Base-by-base conservation (phyloP, 2,329 filamentous ascomycete genomes). In the Fusarium subglutinans region DNA sequence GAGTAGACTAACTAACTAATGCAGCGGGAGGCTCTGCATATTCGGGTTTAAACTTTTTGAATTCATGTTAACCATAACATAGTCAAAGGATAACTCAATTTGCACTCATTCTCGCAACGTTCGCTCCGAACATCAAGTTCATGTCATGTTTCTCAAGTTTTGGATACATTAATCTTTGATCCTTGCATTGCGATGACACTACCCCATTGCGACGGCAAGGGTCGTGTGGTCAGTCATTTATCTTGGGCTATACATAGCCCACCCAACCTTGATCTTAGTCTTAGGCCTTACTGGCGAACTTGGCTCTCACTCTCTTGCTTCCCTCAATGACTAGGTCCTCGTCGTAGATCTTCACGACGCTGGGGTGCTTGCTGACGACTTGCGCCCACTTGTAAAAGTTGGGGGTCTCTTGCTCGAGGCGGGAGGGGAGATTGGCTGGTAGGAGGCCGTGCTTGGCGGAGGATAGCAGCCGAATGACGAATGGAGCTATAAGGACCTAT, bases 351-450 rank as follows among this genome's bases (percentile, higher is more conserved):
- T 83, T 86, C 2, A 85, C 90, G 22, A 96, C 92, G 74, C 91
- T 94, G 22, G 91, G 88, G 64, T 93, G 88, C 66, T 85, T 84
- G 10, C 87, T 81, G 6, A 92, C 87, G 3, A 86, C 87, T 66
- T 89, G 83, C 0, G 89, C 89, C 93, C 93, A 95, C 72, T 87
- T 89, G 78, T 86, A 87, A 79, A 93, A 94, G 64, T 87, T 88
- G 3, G 93, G 93, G n/a, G 91, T 83, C 63, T 85, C 85, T 66
- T 87, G 81, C 65, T 84, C 83, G 63, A 92, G 82, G 26, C 82
- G 84, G 55, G 82, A 79, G 53, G 82, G 78, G 63, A 91, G 79
- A 30, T 79, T 86, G 60, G 78, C 55, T 1, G 89, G 90, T 63
- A 90, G 80, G 22, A 94, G 66, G 3, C 84, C 86, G 28, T 88